Evolutionary conservation across 441 rosid genomes (phyloP).

Genomic region (Erodium trifolium): DNA sequence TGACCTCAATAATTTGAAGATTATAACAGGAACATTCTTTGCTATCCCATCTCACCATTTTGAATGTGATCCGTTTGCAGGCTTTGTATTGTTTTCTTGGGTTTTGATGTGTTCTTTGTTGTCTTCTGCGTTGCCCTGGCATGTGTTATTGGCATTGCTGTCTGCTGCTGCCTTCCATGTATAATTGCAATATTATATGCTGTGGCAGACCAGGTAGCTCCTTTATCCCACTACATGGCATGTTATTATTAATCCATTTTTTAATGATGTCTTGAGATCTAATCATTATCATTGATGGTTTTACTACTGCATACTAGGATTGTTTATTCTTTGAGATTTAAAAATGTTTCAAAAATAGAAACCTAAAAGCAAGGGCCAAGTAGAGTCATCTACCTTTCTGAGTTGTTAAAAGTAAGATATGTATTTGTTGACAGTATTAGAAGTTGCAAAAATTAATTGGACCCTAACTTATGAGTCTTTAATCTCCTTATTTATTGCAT

Average conservation of each 20-base stretch:
- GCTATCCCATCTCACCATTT: conserved; percentile 15
- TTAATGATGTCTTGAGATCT: not conserved
- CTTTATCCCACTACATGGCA: conserved; percentile 4
- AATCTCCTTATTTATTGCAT: not conserved
- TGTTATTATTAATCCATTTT: not conserved
- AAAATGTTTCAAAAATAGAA: not conserved
- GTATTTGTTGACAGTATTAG: not conserved
- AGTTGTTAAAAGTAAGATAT: not conserved
- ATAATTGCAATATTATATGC: conserved; percentile 93
- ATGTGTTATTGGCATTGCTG: conserved; percentile 90
- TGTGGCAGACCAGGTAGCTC: conserved; percentile 85
- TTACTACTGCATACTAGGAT: not conserved
- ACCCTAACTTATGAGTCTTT: not conserved
- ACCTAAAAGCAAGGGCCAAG: not conserved
- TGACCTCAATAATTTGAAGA: not conserved
- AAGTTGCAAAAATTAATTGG: not conserved
- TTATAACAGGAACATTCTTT: conserved; percentile 8
- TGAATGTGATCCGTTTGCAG: conserved; percentile 41
- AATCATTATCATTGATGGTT: conserved; percentile 4
- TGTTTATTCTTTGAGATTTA: conserved; percentile 1
- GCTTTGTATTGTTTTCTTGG: conserved; percentile 90
- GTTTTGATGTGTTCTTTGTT: conserved; percentile 97
- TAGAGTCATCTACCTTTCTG: not conserved
- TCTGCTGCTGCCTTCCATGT: conserved; percentile 98
- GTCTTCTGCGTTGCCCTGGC: conserved; percentile 95